Evolutionary conservation across 1,284 basidiomycete genomes (phyloP), one percentile per base, ranked within the genome.

Genomic region (Neolentinus lepideus): DNA sequence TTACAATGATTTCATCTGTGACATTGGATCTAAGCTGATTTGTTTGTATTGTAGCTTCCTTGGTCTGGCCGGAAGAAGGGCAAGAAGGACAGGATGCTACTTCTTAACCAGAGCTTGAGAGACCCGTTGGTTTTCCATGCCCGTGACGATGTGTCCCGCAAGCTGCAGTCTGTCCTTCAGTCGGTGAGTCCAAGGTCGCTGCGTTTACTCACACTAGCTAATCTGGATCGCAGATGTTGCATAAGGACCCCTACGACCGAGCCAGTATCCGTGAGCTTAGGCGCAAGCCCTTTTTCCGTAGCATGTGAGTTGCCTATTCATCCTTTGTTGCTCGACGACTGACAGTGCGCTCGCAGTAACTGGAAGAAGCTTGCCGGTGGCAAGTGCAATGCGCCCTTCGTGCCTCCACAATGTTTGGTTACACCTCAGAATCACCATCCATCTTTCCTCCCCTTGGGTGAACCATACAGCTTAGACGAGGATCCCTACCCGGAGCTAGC

Each of bases 201-300:
- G 12, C 16, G 21, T 14, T 24, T 22, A 19, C 21, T 54, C 12
- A 9, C 3, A 16, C 14, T 3, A 51, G 27, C 33, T 52, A 24
- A 52, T 16, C 27, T 4, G 29, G 3, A 31, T 1, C 14, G 16
- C n/a, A 62, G 60, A 46, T 64, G 6, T 22, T 58, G 12, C 55
- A 48, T 2, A 22, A 31, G 14, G 54, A 60, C 16, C 57, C 58
- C 1, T 47, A 54, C 6, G 55, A 61, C 19, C 61, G 62, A 1
- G 53, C 60, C 0, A 38, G 54, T 29, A 61, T 61, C 1, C 26
- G 47, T 9, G 38, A 11, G 1, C 43, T 57, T 14, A 58, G 58
- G 46, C 38, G 35, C 2, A 60, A 64, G 19, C 24, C 57, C 1
- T 64, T 61, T 54, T 59, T 64, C 38, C 52, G 56, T 4, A 56